Evolutionary conservation across 148 eudicot genomes (phyloP).

Genomic region (Camellia sinensis): DNA sequence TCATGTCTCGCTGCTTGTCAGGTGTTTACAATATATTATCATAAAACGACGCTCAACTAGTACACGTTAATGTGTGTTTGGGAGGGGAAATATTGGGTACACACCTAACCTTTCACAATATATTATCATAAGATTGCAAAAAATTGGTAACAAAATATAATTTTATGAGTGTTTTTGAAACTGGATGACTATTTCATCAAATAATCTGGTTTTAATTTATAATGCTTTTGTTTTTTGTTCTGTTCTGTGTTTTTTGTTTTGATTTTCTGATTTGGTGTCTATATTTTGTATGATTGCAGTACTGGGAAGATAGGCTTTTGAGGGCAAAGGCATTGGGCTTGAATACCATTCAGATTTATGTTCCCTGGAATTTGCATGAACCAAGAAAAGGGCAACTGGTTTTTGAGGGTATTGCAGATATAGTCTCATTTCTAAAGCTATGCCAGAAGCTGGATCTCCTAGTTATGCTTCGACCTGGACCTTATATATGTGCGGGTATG

Average conservation of each 20-base stretch:
- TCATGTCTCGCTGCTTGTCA: background rate
- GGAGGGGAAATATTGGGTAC: too few relatives aligned
- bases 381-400: slow-evolving; percentile 62
- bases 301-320: slow-evolving; percentile 93
- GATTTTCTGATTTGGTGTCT: background rate
- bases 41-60: background rate
- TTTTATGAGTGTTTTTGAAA: background rate
- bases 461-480: slow-evolving; percentile 97
- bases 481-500: slow-evolving; percentile 92
- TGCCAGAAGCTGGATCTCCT: slow-evolving; percentile 77
- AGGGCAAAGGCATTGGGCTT: slow-evolving; percentile 92
- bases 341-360: slow-evolving; percentile 90
- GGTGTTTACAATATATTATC: background rate
- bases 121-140: background rate
- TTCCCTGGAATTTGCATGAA: slow-evolving; percentile 98
- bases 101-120: background rate
- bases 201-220: background rate
- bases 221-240: background rate
- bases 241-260: background rate
- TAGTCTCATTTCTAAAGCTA: slow-evolving; percentile 62
- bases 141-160: background rate
- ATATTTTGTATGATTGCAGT: slow-evolving; percentile 38
- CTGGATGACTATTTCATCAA: background rate
- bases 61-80: too few relatives aligned
- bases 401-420: slow-evolving; percentile 81